Evolutionary conservation across 495 filamentous ascomycete genomes (phyloP), one percentile per base, ranked within the genome.

Genomic region (Aspergillus mulundensis): DNA sequence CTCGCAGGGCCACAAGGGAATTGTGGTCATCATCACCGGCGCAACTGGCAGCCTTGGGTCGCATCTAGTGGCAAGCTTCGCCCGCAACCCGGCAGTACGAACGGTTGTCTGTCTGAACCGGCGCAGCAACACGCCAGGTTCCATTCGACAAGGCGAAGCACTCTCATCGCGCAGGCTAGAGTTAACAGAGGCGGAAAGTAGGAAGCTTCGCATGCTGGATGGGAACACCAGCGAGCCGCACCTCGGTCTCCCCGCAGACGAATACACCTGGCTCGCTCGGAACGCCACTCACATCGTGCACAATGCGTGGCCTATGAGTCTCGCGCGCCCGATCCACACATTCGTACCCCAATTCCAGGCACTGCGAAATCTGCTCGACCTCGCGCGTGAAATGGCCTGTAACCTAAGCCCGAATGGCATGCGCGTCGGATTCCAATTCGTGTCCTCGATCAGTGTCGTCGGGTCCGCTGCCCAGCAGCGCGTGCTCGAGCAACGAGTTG

Each of bases 301-400:
- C 60, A 83, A 81, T 51, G 81, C 79, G 1, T 83, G 80, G 80
- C 77, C 74, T 0, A 83, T 84, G 80, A 78, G 66, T 57, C 69
- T 48, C 28, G 79, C 65, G 34, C 64, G 79, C 5, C 69, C 76
- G 0, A 15, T 84, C 0, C 58, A 66, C 3, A 69, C 57, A 12
- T 80, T 80, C 44, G 77, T 79, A 50, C 39, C 72, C 0, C 80
- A 83, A 53, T 79, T 85, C 59, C 57, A 66, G 15, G 53, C 67
- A 8, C 66, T 81, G 63, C 66, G 68, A 3, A 78, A 78, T 53
- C 61, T 84, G 1, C 46, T 81, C 28, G 66, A 78, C 42, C 63
- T 84, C 11, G 76, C 76, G 0, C 23, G 59, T 0, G 73, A 68
- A 0, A 65, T 65, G 21, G 24, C 45, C 14, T 25, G 30, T 61